Evolutionary conservation across 1,284 basidiomycete species (phyloP).

Genomic region (Flammula alnicola): DNA sequence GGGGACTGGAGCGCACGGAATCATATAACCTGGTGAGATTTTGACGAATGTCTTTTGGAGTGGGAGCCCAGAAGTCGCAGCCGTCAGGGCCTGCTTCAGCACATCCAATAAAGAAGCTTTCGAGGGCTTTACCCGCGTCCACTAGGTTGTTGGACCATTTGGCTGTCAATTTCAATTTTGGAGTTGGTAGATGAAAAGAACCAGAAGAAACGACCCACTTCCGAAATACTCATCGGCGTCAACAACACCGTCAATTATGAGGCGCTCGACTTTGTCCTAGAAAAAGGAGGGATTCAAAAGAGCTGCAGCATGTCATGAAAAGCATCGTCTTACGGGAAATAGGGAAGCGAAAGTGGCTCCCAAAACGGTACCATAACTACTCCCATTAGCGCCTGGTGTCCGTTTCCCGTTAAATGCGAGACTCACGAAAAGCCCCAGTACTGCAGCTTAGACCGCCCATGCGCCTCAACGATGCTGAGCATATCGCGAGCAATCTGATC

Average conservation of each 20-base stretch:
- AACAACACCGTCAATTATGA: conserved; percentile 42
- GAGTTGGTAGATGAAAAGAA: conserved; percentile 29
- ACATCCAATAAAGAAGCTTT: conserved; percentile 41
- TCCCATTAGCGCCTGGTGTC: neutral
- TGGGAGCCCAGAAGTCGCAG: no score
- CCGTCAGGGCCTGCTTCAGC: no score
- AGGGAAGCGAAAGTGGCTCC: conserved; percentile 51
- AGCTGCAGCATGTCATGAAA: neutral
- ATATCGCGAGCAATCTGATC: conserved; percentile 54
- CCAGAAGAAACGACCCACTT: conserved; percentile 12
- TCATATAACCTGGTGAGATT: no score
- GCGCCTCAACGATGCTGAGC: conserved; percentile 47
- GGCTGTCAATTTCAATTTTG: no score
- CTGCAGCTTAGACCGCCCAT: conserved; percentile 48
- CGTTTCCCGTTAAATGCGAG: neutral
- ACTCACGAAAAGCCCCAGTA: conserved; percentile 59
- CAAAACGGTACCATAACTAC: conserved; percentile 49
- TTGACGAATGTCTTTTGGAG: no score
- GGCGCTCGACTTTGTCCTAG: conserved; percentile 43
- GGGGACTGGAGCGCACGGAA: conserved; percentile 23
- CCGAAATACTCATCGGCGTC: conserved; percentile 38
- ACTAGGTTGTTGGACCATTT: no score
- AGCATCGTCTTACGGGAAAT: conserved; percentile 44
- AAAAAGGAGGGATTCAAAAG: neutral
- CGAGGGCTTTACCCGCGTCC: conserved; percentile 34